A percentile compares a stretch with the other conserved stretches of the same genome.
These are phyloP conservation scores for Aspergillus alliaceus DNA, from an alignment of 2,329 filamentous ascomycete genomes.

Conservation along the genomic window DNA sequence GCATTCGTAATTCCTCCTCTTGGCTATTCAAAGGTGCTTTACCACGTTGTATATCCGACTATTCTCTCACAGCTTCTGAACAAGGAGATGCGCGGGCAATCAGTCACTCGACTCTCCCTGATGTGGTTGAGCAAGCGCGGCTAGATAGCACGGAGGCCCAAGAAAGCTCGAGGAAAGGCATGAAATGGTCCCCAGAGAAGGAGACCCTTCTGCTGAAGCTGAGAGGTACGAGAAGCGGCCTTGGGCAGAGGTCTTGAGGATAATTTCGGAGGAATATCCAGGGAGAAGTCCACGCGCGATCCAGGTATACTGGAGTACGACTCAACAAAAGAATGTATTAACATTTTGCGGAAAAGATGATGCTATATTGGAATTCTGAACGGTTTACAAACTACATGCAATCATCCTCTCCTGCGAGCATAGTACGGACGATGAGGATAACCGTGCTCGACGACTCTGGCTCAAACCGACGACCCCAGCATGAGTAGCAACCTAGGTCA, in stretches of 20 bases:
- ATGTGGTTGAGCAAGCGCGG: background rate
- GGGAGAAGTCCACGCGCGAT: too few relatives aligned
- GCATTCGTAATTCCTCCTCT: conserved; percentile 4
- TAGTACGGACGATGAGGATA: background rate
- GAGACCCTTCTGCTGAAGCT: conserved; percentile 3
- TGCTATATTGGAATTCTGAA: background rate
- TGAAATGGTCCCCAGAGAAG: conserved; percentile 2
- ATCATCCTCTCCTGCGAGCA: background rate
- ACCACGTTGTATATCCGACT: background rate
- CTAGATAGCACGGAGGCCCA: background rate
- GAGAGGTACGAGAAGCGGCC: too few relatives aligned
- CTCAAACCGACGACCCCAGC: background rate
- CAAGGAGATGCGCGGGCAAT: background rate
- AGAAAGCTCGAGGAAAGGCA: conserved; percentile 5
- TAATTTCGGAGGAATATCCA: too few relatives aligned
- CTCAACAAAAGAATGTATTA: background rate
- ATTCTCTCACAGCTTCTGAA: background rate
- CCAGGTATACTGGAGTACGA: background rate
- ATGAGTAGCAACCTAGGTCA: background rate
- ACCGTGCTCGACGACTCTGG: background rate
- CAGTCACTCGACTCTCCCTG: background rate
- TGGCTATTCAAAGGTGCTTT: conserved; percentile 1
- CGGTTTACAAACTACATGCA: background rate
- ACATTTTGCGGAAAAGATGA: background rate
- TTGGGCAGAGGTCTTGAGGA: too few relatives aligned